Base-by-base conservation (phyloP, 2,329 filamentous ascomycete species). In the Teratosphaeria destructans region DNA sequence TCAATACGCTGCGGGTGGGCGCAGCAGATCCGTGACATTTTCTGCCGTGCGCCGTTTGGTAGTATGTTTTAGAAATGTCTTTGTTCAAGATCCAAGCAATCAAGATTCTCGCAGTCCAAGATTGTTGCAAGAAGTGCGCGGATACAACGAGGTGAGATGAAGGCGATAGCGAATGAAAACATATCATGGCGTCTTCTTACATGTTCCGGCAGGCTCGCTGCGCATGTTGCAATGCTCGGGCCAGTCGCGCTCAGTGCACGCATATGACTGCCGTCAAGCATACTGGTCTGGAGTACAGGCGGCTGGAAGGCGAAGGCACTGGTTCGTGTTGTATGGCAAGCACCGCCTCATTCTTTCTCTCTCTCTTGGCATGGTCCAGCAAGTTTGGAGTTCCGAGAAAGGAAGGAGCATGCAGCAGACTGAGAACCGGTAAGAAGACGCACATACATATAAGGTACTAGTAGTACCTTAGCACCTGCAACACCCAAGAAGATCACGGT, bases 21-120 rank as follows among this genome's bases (percentile, higher is more conserved):
- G 60, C 65, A 68, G 64, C 65, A 67, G 62, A 65, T 58, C 8
- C 29, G 53, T n/a, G 43, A 49, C 43, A 49, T 49, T n/a, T 49
- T 23, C n/a, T 7, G 43, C 19, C 8, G 43, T 23, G n/a, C 7
- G 43, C n/a, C n/a, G 43, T 23, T 23, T 23, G 43, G 43, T 19
- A 49, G 43, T 49, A 49, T 23, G 43, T 23, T 23, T 49, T 49
- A 49, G 43, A 49, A 49, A 49, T 49, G 43, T n/a, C 43, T 49
- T 49, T 49, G 3, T 49, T 49, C n/a, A n/a, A 49, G 19, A 49
- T 49, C 16, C 43, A 23, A 49, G 43, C 43, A 49, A 49, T n/a
- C 43, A 49, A 49, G 19, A 49, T 19, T 49, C 43, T 49, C 43
- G 43, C n/a, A n/a, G n/a, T 49, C 43, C 43, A 49, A 49, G n/a